Percentiles rank a stretch among this genome's conserved stretches.
Evolutionary conservation across 805 yeast species (phyloP).

Genomic region (Wickerhamiella lipophila): DNA sequence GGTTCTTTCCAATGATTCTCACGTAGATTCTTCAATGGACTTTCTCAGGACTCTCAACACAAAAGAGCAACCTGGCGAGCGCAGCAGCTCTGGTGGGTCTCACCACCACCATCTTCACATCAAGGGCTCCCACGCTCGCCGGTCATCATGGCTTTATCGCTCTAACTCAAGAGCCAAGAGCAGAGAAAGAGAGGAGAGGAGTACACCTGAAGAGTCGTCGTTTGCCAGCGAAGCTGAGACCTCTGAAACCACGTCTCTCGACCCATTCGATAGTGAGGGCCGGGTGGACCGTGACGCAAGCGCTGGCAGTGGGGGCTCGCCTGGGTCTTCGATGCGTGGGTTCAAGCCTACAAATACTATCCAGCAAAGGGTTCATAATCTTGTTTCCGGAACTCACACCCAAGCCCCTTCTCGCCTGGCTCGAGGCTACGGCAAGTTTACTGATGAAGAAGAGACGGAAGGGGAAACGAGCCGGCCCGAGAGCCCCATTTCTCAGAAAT

Average conservation of each 20-base stretch:
- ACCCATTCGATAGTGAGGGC: neutral
- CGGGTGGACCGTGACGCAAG: neutral
- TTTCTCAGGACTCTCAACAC: constrained; percentile 26
- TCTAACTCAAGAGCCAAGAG: constrained; percentile 2
- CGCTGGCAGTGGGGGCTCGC: constrained; percentile 1
- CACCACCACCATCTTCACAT: constrained; percentile 6
- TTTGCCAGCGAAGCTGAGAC: neutral
- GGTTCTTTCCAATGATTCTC: constrained; percentile 23
- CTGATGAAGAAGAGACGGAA: constrained; percentile 30
- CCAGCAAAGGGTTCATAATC: constrained; percentile 28
- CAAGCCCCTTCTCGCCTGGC: constrained; percentile 52
- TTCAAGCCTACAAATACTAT: constrained; percentile 25
- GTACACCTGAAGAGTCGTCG: neutral
- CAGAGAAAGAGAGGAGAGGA: neutral
- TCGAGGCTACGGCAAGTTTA: constrained; percentile 67
- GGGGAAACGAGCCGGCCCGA: neutral
- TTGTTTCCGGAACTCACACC: constrained; percentile 23
- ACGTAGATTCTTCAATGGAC: constrained; percentile 29
- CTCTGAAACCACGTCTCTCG: constrained; percentile 6
- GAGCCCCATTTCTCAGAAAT: constrained; percentile 2
- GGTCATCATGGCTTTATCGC: constrained; percentile 7
- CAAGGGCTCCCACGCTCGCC: neutral
- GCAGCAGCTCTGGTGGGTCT: neutral
- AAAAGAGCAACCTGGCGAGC: neutral
- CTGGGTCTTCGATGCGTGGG: constrained; percentile 1